A percentile compares a stretch with the other conserved stretches of the same genome.
Evolutionary conservation across 495 filamentous ascomycete species (phyloP).

Genomic region (Cercophora sp.): DNA sequence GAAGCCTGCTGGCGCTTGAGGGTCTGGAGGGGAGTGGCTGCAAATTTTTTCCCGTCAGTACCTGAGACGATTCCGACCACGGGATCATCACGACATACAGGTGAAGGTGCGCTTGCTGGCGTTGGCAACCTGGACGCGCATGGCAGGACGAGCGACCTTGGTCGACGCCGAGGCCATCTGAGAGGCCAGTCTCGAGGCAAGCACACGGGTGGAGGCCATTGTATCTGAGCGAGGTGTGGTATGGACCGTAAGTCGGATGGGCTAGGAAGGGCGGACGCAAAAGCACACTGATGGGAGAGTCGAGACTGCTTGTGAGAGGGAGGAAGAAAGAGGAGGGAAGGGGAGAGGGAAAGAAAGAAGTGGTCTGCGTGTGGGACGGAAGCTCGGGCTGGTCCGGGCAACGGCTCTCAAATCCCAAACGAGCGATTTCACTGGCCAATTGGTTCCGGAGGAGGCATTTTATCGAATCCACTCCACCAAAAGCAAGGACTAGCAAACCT

Average conservation of each 20-base stretch:
- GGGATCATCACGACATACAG: slow-evolving; percentile 37
- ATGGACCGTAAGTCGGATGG: slow-evolving; percentile 28
- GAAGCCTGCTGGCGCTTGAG: slow-evolving; percentile 65
- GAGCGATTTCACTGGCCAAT: slow-evolving; percentile 32
- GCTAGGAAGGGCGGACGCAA: slow-evolving; percentile 31
- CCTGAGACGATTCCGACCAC: slow-evolving; percentile 2
- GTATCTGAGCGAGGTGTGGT: slow-evolving; percentile 48
- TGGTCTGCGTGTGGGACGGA: slow-evolving; percentile 29
- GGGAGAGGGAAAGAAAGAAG: slow-evolving; percentile 30
- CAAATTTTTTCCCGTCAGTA: slow-evolving; percentile 1
- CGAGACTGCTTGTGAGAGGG: slow-evolving; percentile 37
- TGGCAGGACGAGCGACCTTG: slow-evolving; percentile 68
- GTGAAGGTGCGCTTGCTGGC: slow-evolving; percentile 67
- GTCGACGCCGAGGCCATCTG: slow-evolving; percentile 55
- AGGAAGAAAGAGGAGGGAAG: slow-evolving; percentile 37
- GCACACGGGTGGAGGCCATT: slow-evolving; percentile 72
- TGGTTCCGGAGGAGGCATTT: slow-evolving; percentile 22
- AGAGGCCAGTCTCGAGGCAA: slow-evolving; percentile 61
- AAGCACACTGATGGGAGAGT: slow-evolving; percentile 29
- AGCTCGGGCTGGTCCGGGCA: slow-evolving; percentile 37
- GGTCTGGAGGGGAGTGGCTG: slow-evolving; percentile 52
- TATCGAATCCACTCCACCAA: slow-evolving; percentile 24
- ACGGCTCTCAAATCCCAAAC: slow-evolving; percentile 24
- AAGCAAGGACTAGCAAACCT: slow-evolving; percentile 13
- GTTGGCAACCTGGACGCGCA: slow-evolving; percentile 55